Conservation (phyloP, 139 green algal genomes). For the Deuterostichococcus epilithicus region DNA sequence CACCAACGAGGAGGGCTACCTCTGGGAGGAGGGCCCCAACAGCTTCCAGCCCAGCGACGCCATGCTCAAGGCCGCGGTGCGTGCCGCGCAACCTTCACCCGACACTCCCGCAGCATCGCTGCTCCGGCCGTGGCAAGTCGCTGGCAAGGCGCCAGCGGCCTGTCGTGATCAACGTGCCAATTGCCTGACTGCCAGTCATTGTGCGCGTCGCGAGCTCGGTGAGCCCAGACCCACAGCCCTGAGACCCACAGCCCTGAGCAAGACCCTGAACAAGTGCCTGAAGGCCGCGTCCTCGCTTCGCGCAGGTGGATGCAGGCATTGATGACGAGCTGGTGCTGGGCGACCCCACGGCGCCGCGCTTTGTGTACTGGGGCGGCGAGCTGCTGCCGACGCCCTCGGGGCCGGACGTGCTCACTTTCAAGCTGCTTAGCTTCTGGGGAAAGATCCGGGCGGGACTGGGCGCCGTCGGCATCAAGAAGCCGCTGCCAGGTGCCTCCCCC, state of each 20-base stretch:
- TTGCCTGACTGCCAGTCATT: too few relatives aligned
- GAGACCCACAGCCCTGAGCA: too few relatives aligned
- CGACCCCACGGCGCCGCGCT: conserved; percentile 88
- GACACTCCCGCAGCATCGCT: too few relatives aligned
- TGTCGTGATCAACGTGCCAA: too few relatives aligned
- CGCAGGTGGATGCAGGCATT: conserved; percentile 78
- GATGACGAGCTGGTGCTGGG: conserved; percentile 87
- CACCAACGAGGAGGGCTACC: conserved; percentile 65
- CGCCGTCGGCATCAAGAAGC: conserved; percentile 72
- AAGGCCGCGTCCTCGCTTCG: not conserved
- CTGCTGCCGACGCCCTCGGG: conserved; percentile 83
- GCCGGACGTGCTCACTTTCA: conserved; percentile 83
- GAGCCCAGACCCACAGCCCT: too few relatives aligned
- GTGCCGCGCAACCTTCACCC: conserved; percentile 1
- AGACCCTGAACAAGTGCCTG: too few relatives aligned
- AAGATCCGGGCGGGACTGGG: conserved; percentile 96
- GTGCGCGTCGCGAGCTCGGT: too few relatives aligned
- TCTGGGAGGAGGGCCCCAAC: conserved; percentile 99
- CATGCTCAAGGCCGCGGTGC: conserved; percentile 88
- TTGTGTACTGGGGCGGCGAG: conserved; percentile 92
- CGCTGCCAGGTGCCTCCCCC: conserved; percentile 52
- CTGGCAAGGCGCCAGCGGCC: too few relatives aligned
- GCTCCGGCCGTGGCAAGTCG: too few relatives aligned
- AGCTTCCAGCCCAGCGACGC: conserved; percentile 94
- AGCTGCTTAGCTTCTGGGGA: conserved; percentile 84